Percentiles rank a stretch among this genome's conserved stretches.
Conservation (phyloP, 345 rosid genomes). For the Psidium friedrichsthalianum region DNA sequence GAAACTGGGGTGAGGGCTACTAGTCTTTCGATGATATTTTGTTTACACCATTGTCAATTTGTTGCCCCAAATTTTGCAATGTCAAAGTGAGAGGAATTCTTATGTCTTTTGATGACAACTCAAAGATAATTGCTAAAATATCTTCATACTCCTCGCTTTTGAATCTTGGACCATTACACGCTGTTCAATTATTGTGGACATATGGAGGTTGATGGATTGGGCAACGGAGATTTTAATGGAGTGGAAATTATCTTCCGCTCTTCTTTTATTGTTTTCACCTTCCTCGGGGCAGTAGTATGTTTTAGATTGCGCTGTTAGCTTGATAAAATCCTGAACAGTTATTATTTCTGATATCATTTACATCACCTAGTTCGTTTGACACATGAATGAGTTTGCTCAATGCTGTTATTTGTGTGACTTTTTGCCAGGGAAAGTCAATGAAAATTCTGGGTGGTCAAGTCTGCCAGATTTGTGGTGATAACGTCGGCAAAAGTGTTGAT, state of each 20-base stretch:
- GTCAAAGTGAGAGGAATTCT: neutral
- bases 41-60: neutral
- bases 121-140: neutral
- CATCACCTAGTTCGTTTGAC: neutral
- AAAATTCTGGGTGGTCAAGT: slow-evolving; percentile 55
- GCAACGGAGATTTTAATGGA: neutral
- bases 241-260: neutral
- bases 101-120: neutral
- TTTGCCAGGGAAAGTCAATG: slow-evolving; percentile 54
- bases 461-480: slow-evolving; percentile 84
- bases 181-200: neutral
- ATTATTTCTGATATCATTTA: neutral
- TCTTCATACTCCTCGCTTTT: neutral
- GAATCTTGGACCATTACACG: neutral
- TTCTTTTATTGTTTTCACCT: neutral
- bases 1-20: slow-evolving; percentile 47
- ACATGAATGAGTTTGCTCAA: neutral
- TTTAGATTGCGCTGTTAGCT: neutral
- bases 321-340: neutral
- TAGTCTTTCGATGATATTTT: neutral
- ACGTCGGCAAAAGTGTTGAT: slow-evolving; percentile 47
- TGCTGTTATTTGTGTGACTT: neutral
- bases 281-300: neutral
- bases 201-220: neutral
- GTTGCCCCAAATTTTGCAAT: neutral